Conservation (phyloP, 129 eudicot species). For the Pseudognaphalium luteoalbum region DNA sequence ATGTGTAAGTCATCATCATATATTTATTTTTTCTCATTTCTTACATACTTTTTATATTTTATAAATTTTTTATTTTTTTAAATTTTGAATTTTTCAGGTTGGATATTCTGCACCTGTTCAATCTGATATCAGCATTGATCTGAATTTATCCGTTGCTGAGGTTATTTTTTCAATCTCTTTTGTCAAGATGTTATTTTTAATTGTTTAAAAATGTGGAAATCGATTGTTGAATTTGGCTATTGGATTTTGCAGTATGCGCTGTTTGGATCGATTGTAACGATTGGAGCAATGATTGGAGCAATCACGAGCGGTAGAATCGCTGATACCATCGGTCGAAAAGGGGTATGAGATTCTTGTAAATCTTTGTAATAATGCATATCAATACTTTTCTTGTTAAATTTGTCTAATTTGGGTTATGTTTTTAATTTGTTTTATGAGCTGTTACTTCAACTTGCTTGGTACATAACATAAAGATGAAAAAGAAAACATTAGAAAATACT, state of each 20-base stretch:
- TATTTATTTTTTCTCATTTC: slow-evolving; percentile 4
- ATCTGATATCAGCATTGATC: slow-evolving; percentile 66
- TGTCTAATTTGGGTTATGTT: background rate
- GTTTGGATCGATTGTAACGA: slow-evolving; percentile 83
- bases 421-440: background rate
- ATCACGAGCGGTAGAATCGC: slow-evolving; percentile 75
- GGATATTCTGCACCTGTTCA: slow-evolving; percentile 93
- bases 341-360: slow-evolving; percentile 54
- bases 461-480: background rate
- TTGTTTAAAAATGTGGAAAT: background rate
- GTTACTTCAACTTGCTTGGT: background rate
- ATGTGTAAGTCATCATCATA: slow-evolving; percentile 59
- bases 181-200: background rate
- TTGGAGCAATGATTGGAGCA: slow-evolving; percentile 95
- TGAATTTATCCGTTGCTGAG: slow-evolving; percentile 66
- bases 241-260: slow-evolving; percentile 55
- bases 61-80: slow-evolving; percentile 18
- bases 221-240: background rate
- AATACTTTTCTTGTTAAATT: background rate
- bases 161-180: slow-evolving; percentile 24
- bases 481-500: background rate
- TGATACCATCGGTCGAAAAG: slow-evolving; percentile 78
- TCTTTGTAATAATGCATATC: background rate
- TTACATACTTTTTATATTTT: slow-evolving; percentile 3
- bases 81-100: slow-evolving; percentile 57